Percentiles rank a stretch among this genome's conserved stretches.
These are phyloP conservation scores for Fagopyrum homotropicum DNA, from an alignment of 148 eudicot species.

Conservation along the genomic window DNA sequence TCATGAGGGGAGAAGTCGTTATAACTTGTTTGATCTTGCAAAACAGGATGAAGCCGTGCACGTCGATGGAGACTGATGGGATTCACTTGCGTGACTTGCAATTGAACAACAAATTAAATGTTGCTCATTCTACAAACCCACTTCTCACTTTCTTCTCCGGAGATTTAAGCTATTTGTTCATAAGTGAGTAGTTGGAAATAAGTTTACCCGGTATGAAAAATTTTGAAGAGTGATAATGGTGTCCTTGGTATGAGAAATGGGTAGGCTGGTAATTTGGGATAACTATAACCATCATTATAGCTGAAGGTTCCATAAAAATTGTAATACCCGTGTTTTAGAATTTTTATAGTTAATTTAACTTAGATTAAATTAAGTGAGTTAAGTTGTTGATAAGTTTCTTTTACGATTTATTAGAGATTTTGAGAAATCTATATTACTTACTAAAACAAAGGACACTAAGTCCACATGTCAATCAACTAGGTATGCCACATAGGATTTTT, in stretches of 20 bases:
- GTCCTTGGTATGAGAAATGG: background rate
- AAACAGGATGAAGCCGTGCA: background rate
- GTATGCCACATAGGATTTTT: too few relatives aligned
- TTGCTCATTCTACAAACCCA: background rate
- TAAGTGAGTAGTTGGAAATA: background rate
- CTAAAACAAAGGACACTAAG: too few relatives aligned
- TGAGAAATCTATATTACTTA: too few relatives aligned
- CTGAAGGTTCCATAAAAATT: too few relatives aligned
- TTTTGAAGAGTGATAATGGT: background rate
- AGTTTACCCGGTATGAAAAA: background rate
- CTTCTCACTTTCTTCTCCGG: background rate
- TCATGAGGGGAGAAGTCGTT: background rate
- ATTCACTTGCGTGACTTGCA: slow-evolving; percentile 1
- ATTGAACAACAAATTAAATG: background rate
- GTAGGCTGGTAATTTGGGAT: slow-evolving; percentile 5
- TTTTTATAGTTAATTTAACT: too few relatives aligned
- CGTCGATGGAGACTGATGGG: background rate
- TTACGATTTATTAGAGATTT: too few relatives aligned
- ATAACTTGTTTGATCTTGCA: background rate
- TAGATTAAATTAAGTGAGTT: too few relatives aligned
- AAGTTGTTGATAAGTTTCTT: too few relatives aligned
- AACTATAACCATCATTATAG: background rate
- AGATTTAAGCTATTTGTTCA: background rate
- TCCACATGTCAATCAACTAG: too few relatives aligned
- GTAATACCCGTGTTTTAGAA: too few relatives aligned